Conservation (phyloP, 1,284 basidiomycete species). For the Sanghuangporus weigelae region DNA sequence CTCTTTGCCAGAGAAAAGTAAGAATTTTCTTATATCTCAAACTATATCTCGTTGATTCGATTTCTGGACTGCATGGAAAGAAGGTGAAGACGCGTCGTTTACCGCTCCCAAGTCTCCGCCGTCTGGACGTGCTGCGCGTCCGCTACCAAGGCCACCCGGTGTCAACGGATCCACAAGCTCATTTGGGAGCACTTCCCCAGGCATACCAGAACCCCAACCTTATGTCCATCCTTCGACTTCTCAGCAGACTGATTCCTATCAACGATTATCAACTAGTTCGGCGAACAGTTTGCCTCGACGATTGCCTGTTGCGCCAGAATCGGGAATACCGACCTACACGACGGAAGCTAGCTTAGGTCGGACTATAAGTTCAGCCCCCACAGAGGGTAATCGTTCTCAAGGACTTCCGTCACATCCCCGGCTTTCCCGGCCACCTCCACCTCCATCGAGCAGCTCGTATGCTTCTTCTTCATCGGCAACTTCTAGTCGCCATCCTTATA, state of each 20-base stretch:
- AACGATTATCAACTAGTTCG: slow-evolving; percentile 5
- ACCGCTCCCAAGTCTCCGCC: slow-evolving; percentile 25
- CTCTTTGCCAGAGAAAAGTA: slow-evolving; percentile 11
- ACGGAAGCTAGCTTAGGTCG: background rate
- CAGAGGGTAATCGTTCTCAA: background rate
- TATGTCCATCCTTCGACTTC: slow-evolving; percentile 11
- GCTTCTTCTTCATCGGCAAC: slow-evolving; percentile 7
- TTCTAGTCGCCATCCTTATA: slow-evolving; percentile 12
- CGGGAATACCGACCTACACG: background rate
- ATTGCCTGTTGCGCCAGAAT: slow-evolving; percentile 14
- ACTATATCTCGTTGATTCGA: background rate
- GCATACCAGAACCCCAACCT: slow-evolving; percentile 23
- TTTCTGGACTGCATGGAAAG: background rate
- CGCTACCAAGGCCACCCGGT: slow-evolving; percentile 27
- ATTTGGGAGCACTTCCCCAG: background rate
- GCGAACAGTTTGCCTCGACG: slow-evolving; percentile 5
- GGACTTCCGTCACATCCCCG: slow-evolving; percentile 13
- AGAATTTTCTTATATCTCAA: background rate
- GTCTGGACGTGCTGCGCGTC: slow-evolving; percentile 29
- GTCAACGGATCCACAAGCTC: slow-evolving; percentile 13
- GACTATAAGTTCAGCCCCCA: slow-evolving; percentile 1
- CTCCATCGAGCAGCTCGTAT: slow-evolving; percentile 5
- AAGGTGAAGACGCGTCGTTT: slow-evolving; percentile 18
- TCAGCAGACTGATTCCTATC: slow-evolving; percentile 6
- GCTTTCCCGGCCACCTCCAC: slow-evolving; percentile 7